A percentile compares a stretch with the other conserved stretches of the same genome.
These are phyloP conservation scores for Flaveria brownii DNA, from an alignment of 129 eudicot species.

Conservation along the genomic window DNA sequence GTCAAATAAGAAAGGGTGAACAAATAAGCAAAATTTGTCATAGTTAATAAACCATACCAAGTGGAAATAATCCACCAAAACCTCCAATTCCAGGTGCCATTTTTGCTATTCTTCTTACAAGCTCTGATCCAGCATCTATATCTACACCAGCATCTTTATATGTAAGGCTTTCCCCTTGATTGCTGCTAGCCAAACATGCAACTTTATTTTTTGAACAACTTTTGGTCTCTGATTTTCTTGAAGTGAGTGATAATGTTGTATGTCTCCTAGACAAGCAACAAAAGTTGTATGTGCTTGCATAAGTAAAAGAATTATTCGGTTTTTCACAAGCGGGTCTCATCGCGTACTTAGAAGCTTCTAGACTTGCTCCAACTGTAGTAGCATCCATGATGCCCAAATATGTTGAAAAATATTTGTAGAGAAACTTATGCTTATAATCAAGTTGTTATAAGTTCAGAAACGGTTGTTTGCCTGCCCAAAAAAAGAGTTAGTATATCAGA, in stretches of 20 bases:
- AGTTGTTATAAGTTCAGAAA: background rate
- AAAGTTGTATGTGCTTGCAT: conserved; percentile 25
- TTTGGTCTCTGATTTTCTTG: conserved; percentile 25
- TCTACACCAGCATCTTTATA: conserved; percentile 96
- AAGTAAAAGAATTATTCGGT: background rate
- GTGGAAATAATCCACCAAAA: conserved; percentile 84
- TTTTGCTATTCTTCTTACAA: conserved; percentile 85
- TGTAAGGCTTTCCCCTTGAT: conserved; percentile 49
- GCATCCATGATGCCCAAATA: conserved; percentile 37
- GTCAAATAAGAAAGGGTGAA: background rate
- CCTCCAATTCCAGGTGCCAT: conserved; percentile 99
- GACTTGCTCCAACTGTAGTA: conserved; percentile 38
- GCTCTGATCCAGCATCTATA: conserved; percentile 96
- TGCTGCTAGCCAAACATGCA: conserved; percentile 34
- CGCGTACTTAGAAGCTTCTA: conserved; percentile 41
- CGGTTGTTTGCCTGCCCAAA: conserved; percentile 23
- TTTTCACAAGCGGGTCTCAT: conserved; percentile 23
- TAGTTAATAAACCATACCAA: conserved; percentile 47
- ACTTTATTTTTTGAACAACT: conserved; percentile 22
- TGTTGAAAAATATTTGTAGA: conserved; percentile 4
- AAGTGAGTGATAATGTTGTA: conserved; percentile 29
- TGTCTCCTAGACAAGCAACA: conserved; percentile 29
- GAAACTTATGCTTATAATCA: background rate
- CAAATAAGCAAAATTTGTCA: background rate
- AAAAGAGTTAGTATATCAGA: background rate